phyloP scores from a whole-genome alignment of 202 grass and related monocot species.

The Brachypodium distachyon region DNA sequence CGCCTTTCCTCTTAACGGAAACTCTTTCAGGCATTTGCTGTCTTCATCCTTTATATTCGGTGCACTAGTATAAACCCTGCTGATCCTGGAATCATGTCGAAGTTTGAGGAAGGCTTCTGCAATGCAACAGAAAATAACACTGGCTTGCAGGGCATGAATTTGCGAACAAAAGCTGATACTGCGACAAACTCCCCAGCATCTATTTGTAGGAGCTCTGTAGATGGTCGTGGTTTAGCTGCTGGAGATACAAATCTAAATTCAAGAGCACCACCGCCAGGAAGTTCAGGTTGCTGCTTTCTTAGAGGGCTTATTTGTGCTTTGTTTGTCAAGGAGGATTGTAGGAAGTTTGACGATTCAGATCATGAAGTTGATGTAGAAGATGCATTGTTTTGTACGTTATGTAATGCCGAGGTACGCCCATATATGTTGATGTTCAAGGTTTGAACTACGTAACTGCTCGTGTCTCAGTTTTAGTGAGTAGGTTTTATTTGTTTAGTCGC shows the following conservation, averaged over 20 bases:
- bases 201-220: slow-evolving; percentile 46
- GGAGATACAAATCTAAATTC: slow-evolving; percentile 25
- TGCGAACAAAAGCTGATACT: slow-evolving; percentile 19
- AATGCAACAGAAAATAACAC: slow-evolving; percentile 29
- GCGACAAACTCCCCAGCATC: slow-evolving; percentile 39
- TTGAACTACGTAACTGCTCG: not conserved
- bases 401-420: slow-evolving; percentile 63
- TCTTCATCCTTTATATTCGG: slow-evolving; percentile 81
- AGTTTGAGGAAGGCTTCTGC: slow-evolving; percentile 45
- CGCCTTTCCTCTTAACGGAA: slow-evolving; percentile 6
- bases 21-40: slow-evolving; percentile 52
- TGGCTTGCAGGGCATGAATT: slow-evolving; percentile 21
- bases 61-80: slow-evolving; percentile 93
- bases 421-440: not conserved
- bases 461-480: slow-evolving; percentile 2
- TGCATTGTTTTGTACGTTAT: slow-evolving; percentile 81
- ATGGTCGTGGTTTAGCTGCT: slow-evolving; percentile 34
- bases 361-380: slow-evolving; percentile 58
- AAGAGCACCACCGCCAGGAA: slow-evolving; percentile 6
- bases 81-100: slow-evolving; percentile 80
- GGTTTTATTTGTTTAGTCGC: not conserved
- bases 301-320: slow-evolving; percentile 56
- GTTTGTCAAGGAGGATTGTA: slow-evolving; percentile 75
- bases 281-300: slow-evolving; percentile 42
- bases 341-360: slow-evolving; percentile 51